Conservation (phyloP, 1,139 yeast species). For the Candida mesenterica region DNA sequence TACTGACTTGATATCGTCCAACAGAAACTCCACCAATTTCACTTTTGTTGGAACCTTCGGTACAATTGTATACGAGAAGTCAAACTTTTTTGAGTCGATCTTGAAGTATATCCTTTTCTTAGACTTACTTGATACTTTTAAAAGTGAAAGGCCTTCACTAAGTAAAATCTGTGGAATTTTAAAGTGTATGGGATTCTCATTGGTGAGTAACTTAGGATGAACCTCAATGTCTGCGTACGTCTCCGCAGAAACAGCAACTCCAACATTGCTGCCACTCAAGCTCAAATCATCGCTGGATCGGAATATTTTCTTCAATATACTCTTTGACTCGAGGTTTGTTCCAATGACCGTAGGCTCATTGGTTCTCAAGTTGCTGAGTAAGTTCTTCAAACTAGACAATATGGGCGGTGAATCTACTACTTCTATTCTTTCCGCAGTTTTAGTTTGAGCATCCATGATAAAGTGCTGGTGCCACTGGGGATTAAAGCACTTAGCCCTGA, state of each 20-base stretch:
- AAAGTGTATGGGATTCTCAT: constrained; percentile 9
- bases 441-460: too few relatives aligned
- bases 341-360: constrained; percentile 16
- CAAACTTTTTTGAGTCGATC: constrained; percentile 33
- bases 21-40: constrained; percentile 47
- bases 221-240: constrained; percentile 1
- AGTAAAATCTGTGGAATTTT: constrained; percentile 27
- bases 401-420: constrained; percentile 21
- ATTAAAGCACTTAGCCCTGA: too few relatives aligned
- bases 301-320: constrained; percentile 6
- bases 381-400: constrained; percentile 23
- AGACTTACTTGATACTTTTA: constrained; percentile 70
- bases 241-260: not conserved
- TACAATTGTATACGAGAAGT: constrained; percentile 31
- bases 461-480: too few relatives aligned
- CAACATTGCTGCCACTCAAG: not conserved
- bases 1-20: constrained; percentile 72
- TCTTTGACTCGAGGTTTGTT: constrained; percentile 3
- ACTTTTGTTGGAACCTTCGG: constrained; percentile 12
- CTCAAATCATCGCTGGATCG: constrained; percentile 1
- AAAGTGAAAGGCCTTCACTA: constrained; percentile 48
- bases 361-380: constrained; percentile 23
- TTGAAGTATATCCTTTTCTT: constrained; percentile 46
- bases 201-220: not conserved
- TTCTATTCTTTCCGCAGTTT: not conserved